Evolutionary conservation across 768 basidiomycete species (phyloP), one percentile per base, ranked within the genome.

Genomic region (Tephrocybe rancida): DNA sequence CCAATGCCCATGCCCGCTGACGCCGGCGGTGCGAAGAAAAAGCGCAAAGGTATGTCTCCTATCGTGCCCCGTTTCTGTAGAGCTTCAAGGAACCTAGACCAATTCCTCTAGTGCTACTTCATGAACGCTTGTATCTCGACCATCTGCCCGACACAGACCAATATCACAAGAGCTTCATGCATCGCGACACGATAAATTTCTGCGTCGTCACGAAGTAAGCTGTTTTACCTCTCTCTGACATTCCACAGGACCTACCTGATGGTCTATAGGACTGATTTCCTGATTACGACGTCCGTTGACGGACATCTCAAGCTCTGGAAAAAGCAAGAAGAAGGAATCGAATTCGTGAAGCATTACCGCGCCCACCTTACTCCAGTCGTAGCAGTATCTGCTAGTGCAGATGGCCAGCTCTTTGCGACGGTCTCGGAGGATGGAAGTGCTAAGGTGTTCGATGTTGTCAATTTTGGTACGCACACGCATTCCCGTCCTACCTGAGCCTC

Each of bases 271-370:
- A 96, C 94, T 11, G 87, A 94, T 52, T 99, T 98, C 64, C 65
- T 98, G 38, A 80, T 99, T 44, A 99, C 97, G 6, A 95, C 96
- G 1, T 98, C 96, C 2, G 71, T 94, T 9, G 97, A 98, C 66
- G 97, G 97, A 2, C 90, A 95, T 70, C 70, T 98, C 58, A 99
- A 99, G 69, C 72, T 99, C n/a, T 99, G 97, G 97, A 98, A 97
- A 78, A 99, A 99, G 71, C 95, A 97, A 73, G 90, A 95, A 19
- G 68, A 77, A 5, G 96, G 95, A 3, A 94, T 99, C 64, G 97
- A 98, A 73, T 98, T 98, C 62, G 96, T 98, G 54, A 99, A 99
- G 72, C 92, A 95, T 60, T 99, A 96, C 69, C 87, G 97, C 42
- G 94, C 97, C 1, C 95, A 97, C 62, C 77, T 95, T 19, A 79